Percentiles rank a stretch among this genome's conserved stretches.
Conservation (phyloP, 441 rosid species). For the Mallotus japonicus region DNA sequence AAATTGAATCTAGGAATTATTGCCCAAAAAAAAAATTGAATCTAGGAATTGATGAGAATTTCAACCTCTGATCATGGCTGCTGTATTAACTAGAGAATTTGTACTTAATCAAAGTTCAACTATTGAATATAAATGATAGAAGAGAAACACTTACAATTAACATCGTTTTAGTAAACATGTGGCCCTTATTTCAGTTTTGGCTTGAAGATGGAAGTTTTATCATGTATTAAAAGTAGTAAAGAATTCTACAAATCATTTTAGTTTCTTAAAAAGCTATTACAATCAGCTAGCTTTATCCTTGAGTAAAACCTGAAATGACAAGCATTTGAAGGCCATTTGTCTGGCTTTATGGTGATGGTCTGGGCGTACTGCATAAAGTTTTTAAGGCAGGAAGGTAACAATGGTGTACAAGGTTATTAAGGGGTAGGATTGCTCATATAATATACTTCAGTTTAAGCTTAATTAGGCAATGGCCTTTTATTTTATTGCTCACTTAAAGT, state of each 20-base stretch:
- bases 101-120: not conserved
- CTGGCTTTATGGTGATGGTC: not conserved
- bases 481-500: not conserved
- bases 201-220: not conserved
- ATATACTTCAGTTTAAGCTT: not conserved
- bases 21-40: no score
- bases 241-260: not conserved
- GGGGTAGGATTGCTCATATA: not conserved
- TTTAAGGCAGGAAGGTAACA: not conserved
- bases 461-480: not conserved
- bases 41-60: not conserved
- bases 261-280: not conserved
- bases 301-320: not conserved
- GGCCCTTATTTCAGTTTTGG: not conserved
- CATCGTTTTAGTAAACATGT: not conserved
- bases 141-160: not conserved
- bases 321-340: not conserved
- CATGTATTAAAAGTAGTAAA: not conserved
- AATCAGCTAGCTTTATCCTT: not conserved
- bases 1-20: not conserved
- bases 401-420: no score
- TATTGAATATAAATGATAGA: not conserved
- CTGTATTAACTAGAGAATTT: slow-evolving; percentile 1
- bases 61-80: slow-evolving; percentile 1
- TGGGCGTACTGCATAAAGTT: not conserved